Base-by-base conservation (phyloP, 164 flowering plant species). In the Piper betle region DNA sequence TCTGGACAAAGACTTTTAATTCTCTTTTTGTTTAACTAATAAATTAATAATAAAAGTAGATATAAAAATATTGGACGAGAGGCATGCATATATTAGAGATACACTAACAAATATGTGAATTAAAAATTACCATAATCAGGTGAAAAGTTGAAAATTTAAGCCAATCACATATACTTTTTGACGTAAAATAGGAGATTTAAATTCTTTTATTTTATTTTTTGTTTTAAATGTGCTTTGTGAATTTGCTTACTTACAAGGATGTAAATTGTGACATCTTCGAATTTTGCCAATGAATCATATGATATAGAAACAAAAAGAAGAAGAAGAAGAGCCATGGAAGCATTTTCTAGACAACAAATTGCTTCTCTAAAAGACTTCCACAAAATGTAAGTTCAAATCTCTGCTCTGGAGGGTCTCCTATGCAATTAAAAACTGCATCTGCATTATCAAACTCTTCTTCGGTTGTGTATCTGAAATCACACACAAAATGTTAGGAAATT, bases 341-440 rank as follows among this genome's bases (percentile, higher is more conserved):
- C 33, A 25, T 25, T 25, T 25, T 25, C 70, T 80, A 90, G 73
- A 83, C 79, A 57, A 78, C 93, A 66, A 71, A 82, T 61, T 87
- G 91, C 81, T 87, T 89, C 80, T 83, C 80, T 55, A 89, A 83
- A 72, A 93, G 94, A 72, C 80, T 82, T 68, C 77, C 81, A 55
- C 98, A 89, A 71, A 93, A 93, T 59, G 84, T 75, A 77, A 93
- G 70, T 69, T 90, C 94, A 66, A 93, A 93, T 18, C 84, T 74
- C 74, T 84, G 92, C 72, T 82, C 90, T 4, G 97, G 92, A 39
- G 97, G 94, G 72, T 89, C 92, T 62, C 96, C 94, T 50, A 93
- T 87, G 84, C 79, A 87, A 62, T 89, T 92, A 57, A 87, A 90
- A 50, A 86, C 94, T 38, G 94, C 98, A 80, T 93, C 97, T 40